A percentile compares a stretch with the other conserved stretches of the same genome.
phyloP scores from a whole-genome alignment of 768 basidiomycete species.

The Mycena alexandri region DNA sequence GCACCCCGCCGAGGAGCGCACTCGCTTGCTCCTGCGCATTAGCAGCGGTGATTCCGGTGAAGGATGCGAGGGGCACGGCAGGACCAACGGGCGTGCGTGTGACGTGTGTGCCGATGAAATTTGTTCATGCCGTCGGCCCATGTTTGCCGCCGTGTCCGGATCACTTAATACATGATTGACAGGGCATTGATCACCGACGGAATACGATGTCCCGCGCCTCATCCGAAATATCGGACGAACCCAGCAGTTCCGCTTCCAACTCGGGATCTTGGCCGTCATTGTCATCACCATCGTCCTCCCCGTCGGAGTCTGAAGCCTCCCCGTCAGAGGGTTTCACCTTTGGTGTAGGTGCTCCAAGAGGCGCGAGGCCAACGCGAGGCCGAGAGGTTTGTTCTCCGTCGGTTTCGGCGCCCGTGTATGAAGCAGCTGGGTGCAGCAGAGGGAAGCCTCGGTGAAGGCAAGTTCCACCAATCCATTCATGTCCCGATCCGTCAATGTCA shows the following conservation, averaged over 20 bases:
- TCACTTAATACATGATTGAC: too few relatives aligned
- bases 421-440: conserved; percentile 35
- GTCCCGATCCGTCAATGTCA: neutral
- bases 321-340: neutral
- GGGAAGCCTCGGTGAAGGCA: conserved; percentile 27
- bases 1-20: too few relatives aligned
- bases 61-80: too few relatives aligned
- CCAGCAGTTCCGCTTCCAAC: neutral
- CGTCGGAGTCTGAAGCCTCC: conserved; percentile 17
- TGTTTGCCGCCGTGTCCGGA: too few relatives aligned
- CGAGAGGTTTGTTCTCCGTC: neutral
- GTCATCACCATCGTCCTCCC: neutral
- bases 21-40: too few relatives aligned
- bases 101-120: too few relatives aligned
- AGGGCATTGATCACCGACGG: too few relatives aligned
- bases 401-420: conserved; percentile 19
- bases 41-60: too few relatives aligned
- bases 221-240: neutral
- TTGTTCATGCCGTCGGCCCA: too few relatives aligned
- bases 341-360: conserved; percentile 13
- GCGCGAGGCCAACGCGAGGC: neutral
- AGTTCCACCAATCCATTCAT: conserved; percentile 25
- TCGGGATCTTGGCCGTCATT: conserved; percentile 2
- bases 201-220: neutral
- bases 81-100: too few relatives aligned